Conservation (phyloP, 805 yeast species). For the Candida insectorum region DNA sequence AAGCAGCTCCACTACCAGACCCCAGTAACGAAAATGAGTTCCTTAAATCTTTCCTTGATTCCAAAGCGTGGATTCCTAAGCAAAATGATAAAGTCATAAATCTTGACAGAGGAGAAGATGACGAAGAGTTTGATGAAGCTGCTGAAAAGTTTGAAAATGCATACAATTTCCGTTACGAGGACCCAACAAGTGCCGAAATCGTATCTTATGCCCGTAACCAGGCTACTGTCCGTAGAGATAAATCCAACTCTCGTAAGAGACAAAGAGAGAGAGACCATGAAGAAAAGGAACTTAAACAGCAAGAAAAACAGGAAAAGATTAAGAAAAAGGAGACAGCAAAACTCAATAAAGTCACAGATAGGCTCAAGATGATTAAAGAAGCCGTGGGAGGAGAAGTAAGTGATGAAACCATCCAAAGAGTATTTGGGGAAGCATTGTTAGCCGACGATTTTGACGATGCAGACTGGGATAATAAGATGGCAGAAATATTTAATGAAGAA, state of each 20-base stretch:
- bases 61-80: constrained; percentile 88
- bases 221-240: constrained; percentile 84
- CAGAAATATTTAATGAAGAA: constrained; percentile 80
- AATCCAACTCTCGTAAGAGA: constrained; percentile 70
- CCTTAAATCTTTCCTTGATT: constrained; percentile 65
- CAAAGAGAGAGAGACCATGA: constrained; percentile 72
- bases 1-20: constrained; percentile 53
- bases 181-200: constrained; percentile 85
- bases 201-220: constrained; percentile 93
- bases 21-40: constrained; percentile 64
- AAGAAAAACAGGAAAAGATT: constrained; percentile 56
- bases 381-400: constrained; percentile 65
- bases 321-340: constrained; percentile 73
- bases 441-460: constrained; percentile 86
- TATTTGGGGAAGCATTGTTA: constrained; percentile 71
- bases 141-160: constrained; percentile 90
- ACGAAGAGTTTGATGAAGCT: constrained; percentile 85
- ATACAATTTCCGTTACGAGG: constrained; percentile 93
- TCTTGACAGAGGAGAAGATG: constrained; percentile 49
- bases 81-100: constrained; percentile 56
- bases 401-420: constrained; percentile 57
- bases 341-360: constrained; percentile 71
- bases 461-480: constrained; percentile 88
- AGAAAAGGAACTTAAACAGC: constrained; percentile 47
- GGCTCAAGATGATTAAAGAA: constrained; percentile 59